phyloP scores from a whole-genome alignment of 257 asterid species.

The Petunia secreta region DNA sequence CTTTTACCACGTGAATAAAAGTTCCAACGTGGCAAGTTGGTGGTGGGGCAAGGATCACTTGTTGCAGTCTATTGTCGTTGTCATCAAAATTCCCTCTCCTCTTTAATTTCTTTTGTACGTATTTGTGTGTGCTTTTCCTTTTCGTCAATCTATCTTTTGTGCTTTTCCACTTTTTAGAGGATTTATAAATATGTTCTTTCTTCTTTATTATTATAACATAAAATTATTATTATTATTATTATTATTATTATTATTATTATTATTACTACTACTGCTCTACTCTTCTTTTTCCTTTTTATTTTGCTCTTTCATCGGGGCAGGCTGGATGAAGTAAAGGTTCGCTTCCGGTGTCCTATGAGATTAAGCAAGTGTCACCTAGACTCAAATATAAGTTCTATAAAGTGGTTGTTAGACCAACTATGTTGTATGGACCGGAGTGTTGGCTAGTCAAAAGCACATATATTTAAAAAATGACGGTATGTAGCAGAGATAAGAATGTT shows the following conservation, averaged over 20 bases:
- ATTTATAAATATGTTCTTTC: constrained; percentile 35
- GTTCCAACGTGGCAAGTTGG: constrained; percentile 29
- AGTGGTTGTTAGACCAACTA: too few species aligned
- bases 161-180: constrained; percentile 60
- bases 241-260: constrained; percentile 2
- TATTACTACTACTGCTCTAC: not conserved
- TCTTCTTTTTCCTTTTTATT: not conserved
- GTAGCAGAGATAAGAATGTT: too few species aligned
- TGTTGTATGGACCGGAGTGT: too few species aligned
- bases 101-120: not conserved
- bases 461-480: too few species aligned
- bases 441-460: too few species aligned
- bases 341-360: too few species aligned
- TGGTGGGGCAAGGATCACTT: constrained; percentile 49
- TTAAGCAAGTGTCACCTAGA: too few species aligned
- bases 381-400: too few species aligned
- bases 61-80: constrained; percentile 42
- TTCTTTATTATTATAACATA: not conserved
- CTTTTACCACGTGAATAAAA: constrained; percentile 49
- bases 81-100: constrained; percentile 21
- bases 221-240: too few species aligned
- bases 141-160: constrained; percentile 73
- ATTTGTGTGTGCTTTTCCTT: constrained; percentile 49
- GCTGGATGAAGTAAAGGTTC: too few species aligned
- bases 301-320: too few species aligned